These are phyloP conservation scores for Straminergon stramineum DNA, from an alignment of 225 moss, liverwort and hornwort species.

Conservation along the genomic window DNA sequence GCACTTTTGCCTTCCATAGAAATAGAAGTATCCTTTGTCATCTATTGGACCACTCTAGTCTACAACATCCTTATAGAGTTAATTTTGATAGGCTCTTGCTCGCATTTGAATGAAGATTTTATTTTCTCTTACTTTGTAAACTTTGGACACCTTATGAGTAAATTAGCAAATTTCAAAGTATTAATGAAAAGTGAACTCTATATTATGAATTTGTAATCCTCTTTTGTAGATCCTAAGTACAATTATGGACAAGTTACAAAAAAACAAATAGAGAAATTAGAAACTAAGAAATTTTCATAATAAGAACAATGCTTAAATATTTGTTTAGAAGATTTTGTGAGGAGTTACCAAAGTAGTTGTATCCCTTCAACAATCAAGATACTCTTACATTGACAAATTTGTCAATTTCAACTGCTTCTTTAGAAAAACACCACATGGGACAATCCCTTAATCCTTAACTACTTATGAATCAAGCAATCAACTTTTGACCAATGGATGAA, in stretches of 20 bases:
- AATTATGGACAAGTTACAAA: not conserved
- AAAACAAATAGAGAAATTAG: not conserved
- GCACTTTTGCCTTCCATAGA: no score
- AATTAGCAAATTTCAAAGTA: not conserved
- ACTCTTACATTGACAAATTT: not conserved
- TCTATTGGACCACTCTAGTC: accelerated
- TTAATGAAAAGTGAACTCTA: no score
- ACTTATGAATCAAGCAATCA: not conserved
- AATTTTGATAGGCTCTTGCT: not conserved
- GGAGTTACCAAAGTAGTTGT: not conserved
- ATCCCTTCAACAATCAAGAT: not conserved
- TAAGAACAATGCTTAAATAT: not conserved
- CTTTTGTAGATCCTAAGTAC: not conserved
- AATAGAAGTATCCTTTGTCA: no score
- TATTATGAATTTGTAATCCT: not conserved
- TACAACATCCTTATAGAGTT: accelerated
- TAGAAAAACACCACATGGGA: not conserved
- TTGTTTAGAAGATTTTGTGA: not conserved
- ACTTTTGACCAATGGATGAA: not conserved
- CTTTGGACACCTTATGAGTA: not conserved
- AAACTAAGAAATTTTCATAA: not conserved
- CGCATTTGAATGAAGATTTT: not conserved
- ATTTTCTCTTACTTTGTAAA: not conserved
- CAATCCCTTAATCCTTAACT: not conserved
- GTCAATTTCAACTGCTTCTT: not conserved